Evolutionary conservation across 2,329 filamentous ascomycete genomes (phyloP).

Genomic region (Cryphonectria nitschkei): DNA sequence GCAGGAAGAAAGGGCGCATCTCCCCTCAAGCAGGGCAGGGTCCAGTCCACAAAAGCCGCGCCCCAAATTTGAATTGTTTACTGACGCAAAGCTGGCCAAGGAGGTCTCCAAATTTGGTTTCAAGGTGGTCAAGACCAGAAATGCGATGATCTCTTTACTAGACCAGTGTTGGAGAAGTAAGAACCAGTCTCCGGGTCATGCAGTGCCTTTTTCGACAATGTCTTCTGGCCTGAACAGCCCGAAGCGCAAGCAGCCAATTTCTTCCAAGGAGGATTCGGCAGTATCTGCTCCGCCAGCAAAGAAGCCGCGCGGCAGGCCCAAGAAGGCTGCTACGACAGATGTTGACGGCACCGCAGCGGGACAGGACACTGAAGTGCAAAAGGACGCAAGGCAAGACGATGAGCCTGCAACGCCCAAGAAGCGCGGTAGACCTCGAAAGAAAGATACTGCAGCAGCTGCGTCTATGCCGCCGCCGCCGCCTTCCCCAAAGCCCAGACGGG

Average conservation of each 20-base stretch:
- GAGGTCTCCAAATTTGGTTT: slow-evolving; percentile 70
- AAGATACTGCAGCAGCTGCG: slow-evolving; percentile 23
- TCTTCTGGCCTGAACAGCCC: slow-evolving; percentile 23
- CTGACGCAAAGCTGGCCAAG: slow-evolving; percentile 64
- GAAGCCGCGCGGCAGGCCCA: slow-evolving; percentile 40
- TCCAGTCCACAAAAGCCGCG: slow-evolving; percentile 31
- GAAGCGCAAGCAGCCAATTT: slow-evolving; percentile 29
- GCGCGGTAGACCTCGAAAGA: slow-evolving; percentile 49
- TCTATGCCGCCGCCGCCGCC: slow-evolving; percentile 13
- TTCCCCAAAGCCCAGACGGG: slow-evolving; percentile 29
- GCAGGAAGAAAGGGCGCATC: slow-evolving; percentile 30
- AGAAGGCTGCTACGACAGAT: slow-evolving; percentile 35
- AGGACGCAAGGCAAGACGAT: slow-evolving; percentile 35
- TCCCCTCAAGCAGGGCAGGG: slow-evolving; percentile 11
- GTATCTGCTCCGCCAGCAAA: slow-evolving; percentile 18
- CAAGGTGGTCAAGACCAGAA: slow-evolving; percentile 69
- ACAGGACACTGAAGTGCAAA: too few species aligned
- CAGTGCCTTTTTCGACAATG: slow-evolving; percentile 31
- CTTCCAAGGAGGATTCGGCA: not conserved
- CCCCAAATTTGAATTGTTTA: slow-evolving; percentile 65
- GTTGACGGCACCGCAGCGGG: not conserved
- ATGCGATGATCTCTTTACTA: slow-evolving; percentile 71
- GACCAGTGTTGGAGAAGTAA: slow-evolving; percentile 73
- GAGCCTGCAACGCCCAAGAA: slow-evolving; percentile 38
- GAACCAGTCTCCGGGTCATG: slow-evolving; percentile 35